phyloP scores from a whole-genome alignment of 176 grass and related monocot genomes.

The Triticum dicoccoides region DNA sequence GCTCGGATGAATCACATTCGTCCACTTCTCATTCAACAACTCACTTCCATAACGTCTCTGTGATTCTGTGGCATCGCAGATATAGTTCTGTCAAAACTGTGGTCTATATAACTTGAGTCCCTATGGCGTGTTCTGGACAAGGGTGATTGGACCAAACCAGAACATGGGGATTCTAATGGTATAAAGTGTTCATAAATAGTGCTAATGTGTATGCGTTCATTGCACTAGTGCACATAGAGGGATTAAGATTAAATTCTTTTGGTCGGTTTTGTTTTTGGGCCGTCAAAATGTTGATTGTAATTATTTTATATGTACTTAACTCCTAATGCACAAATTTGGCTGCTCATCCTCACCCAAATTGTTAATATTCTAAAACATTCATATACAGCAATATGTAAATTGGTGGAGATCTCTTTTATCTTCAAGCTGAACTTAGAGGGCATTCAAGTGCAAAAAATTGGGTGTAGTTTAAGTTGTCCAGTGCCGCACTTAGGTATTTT shows the following conservation, averaged over 20 bases:
- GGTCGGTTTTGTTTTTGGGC: not conserved
- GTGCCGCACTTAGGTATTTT: not conserved
- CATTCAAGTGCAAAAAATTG: not conserved
- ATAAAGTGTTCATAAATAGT: not conserved
- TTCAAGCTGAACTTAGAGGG: not conserved
- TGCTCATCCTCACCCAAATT: not conserved
- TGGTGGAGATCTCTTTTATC: not conserved
- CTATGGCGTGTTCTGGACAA: not conserved
- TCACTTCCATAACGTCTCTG: not conserved
- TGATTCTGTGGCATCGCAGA: not conserved
- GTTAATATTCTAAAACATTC: not conserved
- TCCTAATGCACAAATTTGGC: not conserved
- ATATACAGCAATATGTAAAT: not conserved
- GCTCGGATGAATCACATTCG: not conserved
- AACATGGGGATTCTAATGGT: not conserved
- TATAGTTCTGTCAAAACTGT: not conserved
- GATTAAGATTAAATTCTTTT: not conserved
- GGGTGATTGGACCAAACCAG: not conserved
- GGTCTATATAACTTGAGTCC: not conserved
- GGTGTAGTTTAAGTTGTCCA: conserved; percentile 6
- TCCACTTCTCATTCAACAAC: not conserved
- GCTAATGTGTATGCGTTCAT: not conserved
- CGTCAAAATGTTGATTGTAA: not conserved
- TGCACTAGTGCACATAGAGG: not conserved
- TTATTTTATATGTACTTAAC: not conserved